Conservation (phyloP, 148 eudicot genomes). For the Fagopyrum tataricum region DNA sequence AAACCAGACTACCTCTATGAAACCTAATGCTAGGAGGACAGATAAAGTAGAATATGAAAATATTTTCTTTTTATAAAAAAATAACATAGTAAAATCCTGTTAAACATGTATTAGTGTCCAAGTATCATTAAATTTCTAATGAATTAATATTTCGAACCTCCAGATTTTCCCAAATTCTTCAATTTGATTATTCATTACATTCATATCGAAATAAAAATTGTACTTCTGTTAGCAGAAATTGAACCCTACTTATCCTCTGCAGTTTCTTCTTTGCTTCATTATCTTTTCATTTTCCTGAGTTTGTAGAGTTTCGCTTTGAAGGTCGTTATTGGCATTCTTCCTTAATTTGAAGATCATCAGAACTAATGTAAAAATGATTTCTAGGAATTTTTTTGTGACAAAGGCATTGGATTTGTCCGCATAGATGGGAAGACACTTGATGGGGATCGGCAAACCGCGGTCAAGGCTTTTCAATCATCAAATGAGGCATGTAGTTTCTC, state of each 20-base stretch:
- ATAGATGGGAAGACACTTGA: constrained; percentile 60
- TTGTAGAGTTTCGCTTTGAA: background rate
- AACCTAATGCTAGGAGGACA: background rate
- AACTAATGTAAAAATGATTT: background rate
- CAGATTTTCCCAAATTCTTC: background rate
- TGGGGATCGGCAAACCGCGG: constrained; percentile 68
- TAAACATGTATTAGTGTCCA: background rate
- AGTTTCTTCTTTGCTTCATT: background rate
- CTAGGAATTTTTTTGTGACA: constrained; percentile 71
- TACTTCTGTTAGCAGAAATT: background rate
- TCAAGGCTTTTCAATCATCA: constrained; percentile 62
- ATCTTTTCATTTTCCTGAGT: background rate
- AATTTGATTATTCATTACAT: constrained; percentile 1
- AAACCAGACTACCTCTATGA: background rate
- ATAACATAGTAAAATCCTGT: background rate
- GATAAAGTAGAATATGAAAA: background rate
- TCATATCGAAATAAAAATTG: background rate
- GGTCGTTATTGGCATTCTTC: background rate
- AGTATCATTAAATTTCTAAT: background rate
- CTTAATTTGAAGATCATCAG: constrained; percentile 1
- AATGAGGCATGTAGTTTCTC: constrained; percentile 42
- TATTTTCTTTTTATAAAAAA: background rate
- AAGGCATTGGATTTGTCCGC: constrained; percentile 72
- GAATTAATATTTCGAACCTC: background rate
- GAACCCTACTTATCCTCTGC: background rate